Evolutionary conservation across 306 rosid genomes (phyloP), one percentile per base, ranked within the genome.

Genomic region (Psophocarpus tetragonolobus): DNA sequence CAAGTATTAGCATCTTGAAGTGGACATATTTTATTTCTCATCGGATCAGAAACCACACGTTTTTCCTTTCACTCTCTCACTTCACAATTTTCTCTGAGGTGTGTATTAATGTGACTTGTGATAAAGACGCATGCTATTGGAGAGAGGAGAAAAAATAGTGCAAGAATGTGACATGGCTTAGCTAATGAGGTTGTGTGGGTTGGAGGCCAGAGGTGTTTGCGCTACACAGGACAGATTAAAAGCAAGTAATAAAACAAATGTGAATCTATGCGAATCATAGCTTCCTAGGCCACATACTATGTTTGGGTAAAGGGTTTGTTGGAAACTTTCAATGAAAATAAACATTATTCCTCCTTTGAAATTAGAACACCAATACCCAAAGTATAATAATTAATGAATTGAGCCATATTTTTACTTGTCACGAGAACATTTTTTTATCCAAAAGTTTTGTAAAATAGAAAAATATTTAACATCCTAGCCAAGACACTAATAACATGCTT

Each of bases 231-330:
- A 67, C 48, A 80, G 67, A 62, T 64, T 70, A 78, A 82, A 82
- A 79, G 42, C 23, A 35, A 67, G 35, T 30, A 23, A 67, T 35
- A 69, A 35, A 36, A 56, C 29, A 72, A 62, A 41, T 30, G 75
- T 75, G 81, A 88, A 85, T 90, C 83, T 87, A 82, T 58, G 74
- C 44, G 44, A 76, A 78, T 82, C 41, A 36, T 84, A 44, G 50
- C 30, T 84, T 85, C 89, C 82, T 89, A 89, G 85, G 91, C 85
- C 69, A 6, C 85, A 63, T 89, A 60, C 95, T 82, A 85, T 81
- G 92, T 89, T 87, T 88, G 81, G 97, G 51, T 57, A 71, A 84
- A 8, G 53, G 9, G 11, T 9, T 35, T 64, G 9, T 17, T 64
- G 2, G 1, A 64, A 3, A 1, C 20, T 64, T 64, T 36, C 70